Base-by-base conservation (phyloP, 2,329 filamentous ascomycete genomes). In the Sporothrix pallida region DNA sequence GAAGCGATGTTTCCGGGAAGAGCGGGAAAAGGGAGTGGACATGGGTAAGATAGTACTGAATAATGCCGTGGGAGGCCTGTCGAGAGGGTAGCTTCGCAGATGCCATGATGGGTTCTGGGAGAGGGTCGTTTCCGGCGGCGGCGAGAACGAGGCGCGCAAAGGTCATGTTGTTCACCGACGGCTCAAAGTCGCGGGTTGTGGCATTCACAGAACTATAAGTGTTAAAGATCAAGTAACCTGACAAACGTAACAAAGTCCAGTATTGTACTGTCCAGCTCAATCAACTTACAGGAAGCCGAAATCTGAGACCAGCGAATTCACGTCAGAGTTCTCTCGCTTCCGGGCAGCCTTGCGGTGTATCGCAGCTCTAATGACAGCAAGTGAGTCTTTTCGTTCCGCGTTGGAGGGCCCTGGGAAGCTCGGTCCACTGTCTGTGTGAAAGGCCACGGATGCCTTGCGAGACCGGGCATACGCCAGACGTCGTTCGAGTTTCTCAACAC, bases 141-240 rank as follows among this genome's bases (percentile, higher is more conserved):
- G 93, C 93, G 42, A 97, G 84, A 31, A 98, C 92, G 23, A 98
- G 87, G 50, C 93, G 91, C 37, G 94, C 93, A 86, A 98, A 98
- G 0, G 94, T 97, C 88, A 97, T 97, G 78, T 93, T 94, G 75
- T 90, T 92, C 44, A 92, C 91, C 74, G 95, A 94, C 9, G 94
- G 92, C 80, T 97, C 94, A 79, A 98, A 98, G 81, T 98, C 96
- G 79, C 94, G 89, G 1, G 95, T 95, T 0, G 95, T 98, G 42
- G 96, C 95, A 84, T 97, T 97, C 79, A 99, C 93, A 5, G 95
- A 94, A 73, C 94, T 96, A 78, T 17, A 68, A 13, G 23, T 12
- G 31, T 48, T 23, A 31, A 37, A 20, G 54, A 12, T 10, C 37
- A 17, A 65, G 20, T 13, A 2, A 63, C 71, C 70, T 31, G 13